These are phyloP conservation scores for Solanum virginianum DNA, from an alignment of 257 asterid species.

Conservation along the genomic window DNA sequence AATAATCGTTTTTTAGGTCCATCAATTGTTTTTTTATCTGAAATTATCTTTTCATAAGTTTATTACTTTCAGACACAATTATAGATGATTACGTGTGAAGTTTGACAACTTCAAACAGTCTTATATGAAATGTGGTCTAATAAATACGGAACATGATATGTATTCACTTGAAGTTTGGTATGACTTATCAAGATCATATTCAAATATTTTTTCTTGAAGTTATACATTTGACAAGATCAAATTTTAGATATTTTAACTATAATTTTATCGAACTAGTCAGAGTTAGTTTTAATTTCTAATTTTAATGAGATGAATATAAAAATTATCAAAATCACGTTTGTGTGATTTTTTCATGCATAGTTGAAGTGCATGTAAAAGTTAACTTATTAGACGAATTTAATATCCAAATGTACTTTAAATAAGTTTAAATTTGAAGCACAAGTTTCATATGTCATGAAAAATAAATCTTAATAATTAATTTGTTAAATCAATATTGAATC, in stretches of 20 bases:
- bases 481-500: too few species aligned
- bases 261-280: not conserved
- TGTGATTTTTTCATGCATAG: not conserved
- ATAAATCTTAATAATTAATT: too few species aligned
- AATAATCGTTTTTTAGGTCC: not conserved
- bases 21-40: not conserved
- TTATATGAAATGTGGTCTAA: not conserved
- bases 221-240: not conserved
- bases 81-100: rapidly evolving
- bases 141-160: not conserved
- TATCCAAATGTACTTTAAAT: not conserved
- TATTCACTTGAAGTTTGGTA: not conserved
- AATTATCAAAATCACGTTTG: not conserved
- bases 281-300: too few species aligned
- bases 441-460: too few species aligned
- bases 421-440: too few species aligned
- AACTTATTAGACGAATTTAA: not conserved
- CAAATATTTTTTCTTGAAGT: not conserved
- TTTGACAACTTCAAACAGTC: not conserved
- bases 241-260: not conserved
- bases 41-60: not conserved
- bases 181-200: not conserved
- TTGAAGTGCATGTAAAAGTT: too few species aligned
- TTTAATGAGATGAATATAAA: not conserved
- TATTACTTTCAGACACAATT: not conserved